Evolutionary conservation across 1,139 yeast species (phyloP).

Genomic region (Yamadazyma oceani): DNA sequence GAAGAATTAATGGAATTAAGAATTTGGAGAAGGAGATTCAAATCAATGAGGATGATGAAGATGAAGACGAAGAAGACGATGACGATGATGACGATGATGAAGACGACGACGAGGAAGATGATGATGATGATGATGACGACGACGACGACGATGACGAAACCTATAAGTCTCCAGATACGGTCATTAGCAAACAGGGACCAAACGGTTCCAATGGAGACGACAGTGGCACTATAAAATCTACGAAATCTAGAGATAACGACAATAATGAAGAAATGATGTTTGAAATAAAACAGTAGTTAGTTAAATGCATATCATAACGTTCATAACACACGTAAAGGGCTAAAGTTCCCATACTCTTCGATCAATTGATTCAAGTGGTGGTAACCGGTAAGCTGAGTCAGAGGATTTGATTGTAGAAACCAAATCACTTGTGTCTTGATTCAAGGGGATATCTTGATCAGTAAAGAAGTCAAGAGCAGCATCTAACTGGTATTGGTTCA

Average conservation of each 20-base stretch:
- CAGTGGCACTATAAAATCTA: background rate
- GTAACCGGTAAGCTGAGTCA: too few species aligned
- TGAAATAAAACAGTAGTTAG: constrained; percentile 22
- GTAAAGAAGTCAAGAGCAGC: constrained; percentile 9
- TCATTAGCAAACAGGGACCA: too few species aligned
- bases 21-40: constrained; percentile 28
- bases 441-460: constrained; percentile 11
- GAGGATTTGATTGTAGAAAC: too few species aligned
- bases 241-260: constrained; percentile 4
- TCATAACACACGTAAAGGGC: background rate
- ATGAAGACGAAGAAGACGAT: constrained; percentile 37
- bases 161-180: too few species aligned
- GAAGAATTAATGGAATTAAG: constrained; percentile 42
- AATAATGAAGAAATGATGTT: constrained; percentile 38
- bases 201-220: too few species aligned
- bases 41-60: constrained; percentile 33
- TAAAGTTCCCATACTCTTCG: constrained; percentile 4
- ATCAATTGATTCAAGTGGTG: background rate
- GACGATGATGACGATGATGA: constrained; percentile 39
- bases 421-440: constrained; percentile 6
- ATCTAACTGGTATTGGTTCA: constrained; percentile 12
- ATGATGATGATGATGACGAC: constrained; percentile 29
- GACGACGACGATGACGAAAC: constrained; percentile 30
- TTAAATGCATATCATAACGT: constrained; percentile 1
- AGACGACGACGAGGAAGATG: constrained; percentile 36